phyloP scores from a whole-genome alignment of 345 rosid species.

The Ailanthus altissimus region DNA sequence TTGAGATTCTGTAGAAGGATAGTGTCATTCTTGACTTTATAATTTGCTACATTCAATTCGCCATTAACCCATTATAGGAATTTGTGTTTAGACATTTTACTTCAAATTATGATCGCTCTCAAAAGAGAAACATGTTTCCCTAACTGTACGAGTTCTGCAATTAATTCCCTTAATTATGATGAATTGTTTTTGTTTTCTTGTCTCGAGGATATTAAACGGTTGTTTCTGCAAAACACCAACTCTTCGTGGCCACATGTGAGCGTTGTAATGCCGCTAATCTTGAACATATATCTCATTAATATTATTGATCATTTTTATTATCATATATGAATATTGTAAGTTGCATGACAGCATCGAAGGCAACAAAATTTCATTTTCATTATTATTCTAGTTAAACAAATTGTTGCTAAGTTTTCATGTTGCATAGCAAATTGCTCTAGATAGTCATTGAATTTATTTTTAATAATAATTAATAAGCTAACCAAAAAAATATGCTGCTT shows the following conservation, averaged over 20 bases:
- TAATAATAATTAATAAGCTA: too few species aligned
- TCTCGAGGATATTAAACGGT: not conserved
- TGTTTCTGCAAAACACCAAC: not conserved
- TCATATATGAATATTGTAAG: not conserved
- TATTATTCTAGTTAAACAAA: constrained; percentile 8
- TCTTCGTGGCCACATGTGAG: not conserved
- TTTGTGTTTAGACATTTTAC: not conserved
- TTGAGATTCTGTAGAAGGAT: not conserved
- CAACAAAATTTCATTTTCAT: constrained; percentile 16
- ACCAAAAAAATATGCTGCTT: too few species aligned
- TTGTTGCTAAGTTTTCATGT: constrained; percentile 6
- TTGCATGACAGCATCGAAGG: not conserved
- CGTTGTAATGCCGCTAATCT: constrained; percentile 4
- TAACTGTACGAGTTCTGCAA: not conserved
- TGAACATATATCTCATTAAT: not conserved
- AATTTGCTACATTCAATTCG: not conserved
- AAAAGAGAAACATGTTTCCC: not conserved
- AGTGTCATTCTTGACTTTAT: not conserved
- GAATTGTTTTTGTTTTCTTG: not conserved
- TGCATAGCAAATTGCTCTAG: not conserved
- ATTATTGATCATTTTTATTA: not conserved
- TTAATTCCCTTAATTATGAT: not conserved
- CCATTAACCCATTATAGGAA: not conserved
- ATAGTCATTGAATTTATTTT: not conserved
- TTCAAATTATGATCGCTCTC: not conserved